Base-by-base conservation (phyloP, 768 basidiomycete genomes). In the Naganishia friedmannii region DNA sequence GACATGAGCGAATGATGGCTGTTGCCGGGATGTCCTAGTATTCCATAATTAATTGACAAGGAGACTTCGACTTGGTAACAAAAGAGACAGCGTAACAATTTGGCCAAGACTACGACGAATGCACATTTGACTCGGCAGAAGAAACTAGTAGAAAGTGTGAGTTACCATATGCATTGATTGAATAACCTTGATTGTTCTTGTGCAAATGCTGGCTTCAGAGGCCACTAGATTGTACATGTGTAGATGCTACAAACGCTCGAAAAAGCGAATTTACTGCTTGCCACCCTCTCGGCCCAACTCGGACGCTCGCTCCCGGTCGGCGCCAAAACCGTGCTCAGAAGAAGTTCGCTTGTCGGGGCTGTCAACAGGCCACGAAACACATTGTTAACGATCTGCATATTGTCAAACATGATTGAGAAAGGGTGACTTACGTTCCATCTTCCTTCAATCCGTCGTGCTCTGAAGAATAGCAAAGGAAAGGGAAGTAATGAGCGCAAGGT, bases 281-380 rank as follows among this genome's bases (percentile, higher is more conserved):
- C 60, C 60, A 63, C 60, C 60, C 26, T 63, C 42, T 46, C 42
- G 39, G 23, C 60, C 60, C 60, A 63, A 63, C 42, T 63, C 60
- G 39, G 60, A 63, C 10, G 60, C 60, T 63, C 60, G 46, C 46
- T 58, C 68, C 63, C 68, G 68, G 29, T 42, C 42, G 32, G 77
- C 79, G 21, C 80, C 78, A 70, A 80, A 79, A 71, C 82, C 82
- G 78, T 83, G 82, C 71, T 83, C 82, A 23, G 75, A 73, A 28
- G 71, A 76, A 13, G 79, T 70, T 23, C 82, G 73, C 78, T 83
- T 79, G 77, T 83, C 82, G 29, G 82, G 81, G 37, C 48, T 51
- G 23, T n/a, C 6, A 12, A 37, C 4, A 37, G 34, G 34, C n/a
- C n/a, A n/a, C n/a, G n/a, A n/a, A n/a, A n/a, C n/a, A n/a, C 17